These are phyloP conservation scores for Lactifluus subvellereus DNA, from an alignment of 768 basidiomycete species.

Conservation along the genomic window DNA sequence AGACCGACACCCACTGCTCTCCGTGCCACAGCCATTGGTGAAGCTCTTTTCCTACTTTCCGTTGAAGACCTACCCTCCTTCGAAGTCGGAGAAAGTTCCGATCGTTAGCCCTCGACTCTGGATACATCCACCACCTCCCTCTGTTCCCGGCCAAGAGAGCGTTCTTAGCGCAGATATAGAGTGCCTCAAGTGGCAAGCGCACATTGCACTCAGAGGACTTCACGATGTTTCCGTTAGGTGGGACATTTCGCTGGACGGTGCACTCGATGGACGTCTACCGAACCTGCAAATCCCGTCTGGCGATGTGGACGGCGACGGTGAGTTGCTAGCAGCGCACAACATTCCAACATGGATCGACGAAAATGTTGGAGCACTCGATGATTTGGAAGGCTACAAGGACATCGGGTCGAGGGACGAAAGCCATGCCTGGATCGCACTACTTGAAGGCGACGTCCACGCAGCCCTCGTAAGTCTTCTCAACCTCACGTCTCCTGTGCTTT, in stretches of 20 bases:
- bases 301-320: conserved; percentile 38
- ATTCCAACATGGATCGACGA: conserved; percentile 74
- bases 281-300: conserved; percentile 54
- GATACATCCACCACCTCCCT: conserved; percentile 46
- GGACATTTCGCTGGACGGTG: conserved; percentile 66
- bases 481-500: conserved; percentile 7
- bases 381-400: conserved; percentile 64
- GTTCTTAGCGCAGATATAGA: conserved; percentile 72
- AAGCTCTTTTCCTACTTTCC: conserved; percentile 25
- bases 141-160: conserved; percentile 19
- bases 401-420: conserved; percentile 62
- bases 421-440: conserved; percentile 73
- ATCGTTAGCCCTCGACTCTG: conserved; percentile 50
- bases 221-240: conserved; percentile 49
- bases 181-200: conserved; percentile 89
- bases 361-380: conserved; percentile 36
- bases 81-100: conserved; percentile 8
- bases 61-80: conserved; percentile 26
- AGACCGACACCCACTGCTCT: conserved; percentile 8
- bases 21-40: conserved; percentile 14
- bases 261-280: conserved; percentile 61
- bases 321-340: conserved; percentile 56
- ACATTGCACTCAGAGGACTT: conserved; percentile 62
- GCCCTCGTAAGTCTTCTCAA: conserved; percentile 46
- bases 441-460: conserved; percentile 73